Base-by-base conservation (phyloP, 108 stramenopile genomes). In the Mediolabrus comicus region DNA sequence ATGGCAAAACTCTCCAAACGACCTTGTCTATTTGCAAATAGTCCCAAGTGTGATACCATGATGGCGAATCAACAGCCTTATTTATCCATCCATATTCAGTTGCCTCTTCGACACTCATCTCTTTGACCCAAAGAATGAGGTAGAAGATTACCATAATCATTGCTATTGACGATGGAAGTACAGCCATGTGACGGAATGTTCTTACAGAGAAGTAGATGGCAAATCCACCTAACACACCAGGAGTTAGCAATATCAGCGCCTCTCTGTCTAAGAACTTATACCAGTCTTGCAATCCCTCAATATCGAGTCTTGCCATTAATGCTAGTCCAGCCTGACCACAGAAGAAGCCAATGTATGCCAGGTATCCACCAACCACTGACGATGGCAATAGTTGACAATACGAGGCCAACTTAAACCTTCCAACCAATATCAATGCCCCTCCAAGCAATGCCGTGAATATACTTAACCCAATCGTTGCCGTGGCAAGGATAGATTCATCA, bases 331-430 rank as follows among this genome's bases (percentile, higher is more conserved):
- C 89, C 59, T 97, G 83, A 13, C 96, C 33, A 33, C 33, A 33
- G 61, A 99, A 99, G 58, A 88, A 96, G 0, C 98, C 98, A 83
- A 99, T 99, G 69, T 81, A 99, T 10, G 98, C 98, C 62, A 99
- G 69, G 82, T 99, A 99, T 25, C 98, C 98, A 7, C 97, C 97
- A 14, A 99, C 82, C 12, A 98, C 98, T 31, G 89, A 89, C 35
- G 94, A 91, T 0, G 98, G 98, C 14, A 99, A 77, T 72, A 96
- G 69, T 54, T 94, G 95, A n/a, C 97, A 95, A 58, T 91, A 86
- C 13, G 84, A 78, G 16, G 98, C 97, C 62, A 99, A 74, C 46
- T 74, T 64, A 36, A 92, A 79, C 69, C 75, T 85, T 7, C 97
- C 97, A 59, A 97, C 72, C 16, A 88, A 46, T 34, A 98, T 79